A percentile compares a stretch with the other conserved stretches of the same genome.
Conservation (phyloP, 139 green algal species). For the Nannochloris sp. region DNA sequence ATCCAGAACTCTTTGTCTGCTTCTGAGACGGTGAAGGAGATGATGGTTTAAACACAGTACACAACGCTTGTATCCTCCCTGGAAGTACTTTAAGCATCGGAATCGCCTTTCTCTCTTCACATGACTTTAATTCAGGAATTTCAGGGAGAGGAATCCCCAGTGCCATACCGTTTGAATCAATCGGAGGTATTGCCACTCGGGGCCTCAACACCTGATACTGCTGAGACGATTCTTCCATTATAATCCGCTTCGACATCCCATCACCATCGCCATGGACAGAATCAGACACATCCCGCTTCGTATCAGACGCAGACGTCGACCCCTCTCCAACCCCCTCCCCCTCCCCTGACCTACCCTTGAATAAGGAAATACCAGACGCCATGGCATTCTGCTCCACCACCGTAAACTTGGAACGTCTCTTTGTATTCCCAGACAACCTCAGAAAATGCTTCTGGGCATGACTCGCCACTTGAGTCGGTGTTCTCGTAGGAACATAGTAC, state of each 20-base stretch:
- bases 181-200: neutral
- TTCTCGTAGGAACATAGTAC: slow-evolving; percentile 61
- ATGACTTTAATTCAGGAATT: neutral
- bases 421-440: slow-evolving; percentile 58
- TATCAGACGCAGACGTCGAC: no score
- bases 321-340: neutral
- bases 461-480: slow-evolving; percentile 73
- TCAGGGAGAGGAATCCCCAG: slow-evolving; percentile 3
- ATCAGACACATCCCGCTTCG: neutral
- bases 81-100: slow-evolving; percentile 8
- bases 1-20: neutral
- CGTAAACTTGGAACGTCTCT: slow-evolving; percentile 55
- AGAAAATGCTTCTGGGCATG: slow-evolving; percentile 93
- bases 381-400: slow-evolving; percentile 34
- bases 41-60: slow-evolving; percentile 1
- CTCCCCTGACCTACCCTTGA: neutral
- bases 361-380: neutral
- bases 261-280: neutral
- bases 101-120: neutral
- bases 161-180: slow-evolving; percentile 3
- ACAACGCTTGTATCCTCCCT: neutral
- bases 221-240: neutral
- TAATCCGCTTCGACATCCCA: neutral
- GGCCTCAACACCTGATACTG: neutral
- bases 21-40: neutral